These are phyloP conservation scores for Colletotrichum sp. DNA, from an alignment of 2,329 filamentous ascomycete genomes.

Conservation along the genomic window DNA sequence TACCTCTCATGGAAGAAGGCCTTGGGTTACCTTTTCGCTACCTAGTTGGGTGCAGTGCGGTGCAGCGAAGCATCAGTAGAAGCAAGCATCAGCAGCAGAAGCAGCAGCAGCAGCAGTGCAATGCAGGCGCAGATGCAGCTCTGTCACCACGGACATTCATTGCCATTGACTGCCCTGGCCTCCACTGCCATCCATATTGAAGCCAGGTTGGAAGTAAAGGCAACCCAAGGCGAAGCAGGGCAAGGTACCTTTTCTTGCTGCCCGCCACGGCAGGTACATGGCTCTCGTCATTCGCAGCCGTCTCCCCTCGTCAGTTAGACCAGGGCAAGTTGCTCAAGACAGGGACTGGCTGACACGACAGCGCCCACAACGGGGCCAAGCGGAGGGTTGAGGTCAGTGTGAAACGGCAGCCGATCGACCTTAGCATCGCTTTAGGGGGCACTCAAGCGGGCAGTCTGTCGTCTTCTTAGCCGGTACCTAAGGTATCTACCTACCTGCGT, in stretches of 20 bases:
- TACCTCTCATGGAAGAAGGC: background rate
- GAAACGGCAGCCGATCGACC: constrained; percentile 20
- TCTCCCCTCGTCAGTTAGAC: background rate
- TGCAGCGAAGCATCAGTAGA: background rate
- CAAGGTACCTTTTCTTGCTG: background rate
- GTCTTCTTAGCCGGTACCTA: background rate
- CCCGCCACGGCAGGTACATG: background rate
- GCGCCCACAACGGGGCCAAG: constrained; percentile 15
- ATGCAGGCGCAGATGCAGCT: background rate
- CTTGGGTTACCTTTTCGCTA: background rate
- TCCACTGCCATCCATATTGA: background rate
- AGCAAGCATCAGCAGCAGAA: background rate
- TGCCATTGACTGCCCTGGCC: background rate
- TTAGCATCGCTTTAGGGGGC: background rate
- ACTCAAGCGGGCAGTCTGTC: background rate
- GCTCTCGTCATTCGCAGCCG: background rate
- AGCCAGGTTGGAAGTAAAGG: background rate
- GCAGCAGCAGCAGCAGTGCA: background rate
- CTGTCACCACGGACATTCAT: background rate
- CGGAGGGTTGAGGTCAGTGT: constrained; percentile 16
- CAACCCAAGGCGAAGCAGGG: background rate
- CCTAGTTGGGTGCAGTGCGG: background rate
- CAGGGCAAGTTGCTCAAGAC: background rate
- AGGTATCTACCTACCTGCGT: background rate
- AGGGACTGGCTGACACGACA: constrained; percentile 17